Evolutionary conservation across 2,329 filamentous ascomycete species (phyloP), one percentile per base, ranked within the genome.

Genomic region (Fusarium buharicum): DNA sequence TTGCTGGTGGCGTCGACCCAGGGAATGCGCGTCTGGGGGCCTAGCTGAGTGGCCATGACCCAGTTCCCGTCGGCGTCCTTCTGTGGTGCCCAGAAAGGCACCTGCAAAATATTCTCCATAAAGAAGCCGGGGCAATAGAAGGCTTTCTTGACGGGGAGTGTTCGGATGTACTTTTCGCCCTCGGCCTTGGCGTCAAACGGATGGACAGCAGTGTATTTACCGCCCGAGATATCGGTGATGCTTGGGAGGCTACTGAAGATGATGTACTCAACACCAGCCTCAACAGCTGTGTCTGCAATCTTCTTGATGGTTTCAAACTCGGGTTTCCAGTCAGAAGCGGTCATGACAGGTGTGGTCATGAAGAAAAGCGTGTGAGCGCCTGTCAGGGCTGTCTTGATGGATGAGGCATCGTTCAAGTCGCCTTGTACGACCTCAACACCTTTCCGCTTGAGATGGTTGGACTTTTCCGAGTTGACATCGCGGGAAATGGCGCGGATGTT

Each of bases 151-250:
- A 86, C 71, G 0, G 77, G 76, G 0, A 84, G 71, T 0, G 63
- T 62, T 11, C 81, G 79, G 49, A 86, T 84, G 60, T 86, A 84
- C 22, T 74, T 53, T 62, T 85, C 83, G 0, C 81, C 77, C 31
- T 80, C 73, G 7, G 82, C 81, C 63, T 86, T 86, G 50, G 71
- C 74, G 54, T 86, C 84, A 47, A 86, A 86, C 17, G 79, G 76
- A 22, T 71, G 55, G 13, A 77, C 73, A 1, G 68, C 59, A 2
- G 68, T 54, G 22, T 76, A 73, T 16, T 63, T 72, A 11, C 76
- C 77, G 3, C 72, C 72, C 12, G 77, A 74, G 2, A 78, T 51
- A n/a, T 76, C 64, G 1, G 59, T 72, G 28, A 74, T 54, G 7
- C 74, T 67, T 3, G 74, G 70, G 14, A 79, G 67, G 14, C 74